Conservation (phyloP, 441 rosid species). For the Euphorbia celastroides region DNA sequence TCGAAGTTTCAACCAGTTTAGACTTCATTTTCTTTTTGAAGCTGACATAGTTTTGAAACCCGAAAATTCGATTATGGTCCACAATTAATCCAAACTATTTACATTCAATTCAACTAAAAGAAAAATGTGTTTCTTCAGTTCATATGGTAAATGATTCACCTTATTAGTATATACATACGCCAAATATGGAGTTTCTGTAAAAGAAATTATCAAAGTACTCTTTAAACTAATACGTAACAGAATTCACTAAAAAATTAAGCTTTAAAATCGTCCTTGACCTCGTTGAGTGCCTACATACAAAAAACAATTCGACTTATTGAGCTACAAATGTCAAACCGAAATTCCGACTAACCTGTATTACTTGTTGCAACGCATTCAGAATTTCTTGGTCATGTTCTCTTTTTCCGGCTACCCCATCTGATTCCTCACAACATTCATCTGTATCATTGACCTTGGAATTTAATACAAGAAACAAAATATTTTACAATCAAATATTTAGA, state of each 20-base stretch:
- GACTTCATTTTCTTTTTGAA: no score
- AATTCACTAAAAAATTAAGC: not conserved
- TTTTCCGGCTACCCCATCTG: constrained; percentile 21
- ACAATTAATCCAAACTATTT: no score
- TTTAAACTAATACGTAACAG: not conserved
- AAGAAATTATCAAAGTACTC: not conserved
- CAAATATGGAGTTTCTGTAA: not conserved
- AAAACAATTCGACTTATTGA: not conserved
- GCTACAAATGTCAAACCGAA: no score
- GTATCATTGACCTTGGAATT: constrained; percentile 30
- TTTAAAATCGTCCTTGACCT: not conserved
- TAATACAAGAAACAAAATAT: not conserved
- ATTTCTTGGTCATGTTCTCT: constrained; percentile 27
- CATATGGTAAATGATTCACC: no score
- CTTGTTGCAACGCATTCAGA: constrained; percentile 28
- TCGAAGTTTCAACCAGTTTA: no score
- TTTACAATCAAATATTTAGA: not conserved
- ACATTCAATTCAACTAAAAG: no score
- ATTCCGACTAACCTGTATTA: constrained; percentile 31
- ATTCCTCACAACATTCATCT: constrained; percentile 38
- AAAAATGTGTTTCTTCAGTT: no score
- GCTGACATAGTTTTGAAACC: no score
- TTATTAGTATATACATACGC: not conserved
- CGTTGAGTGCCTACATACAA: not conserved
- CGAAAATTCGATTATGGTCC: no score